Conservation (phyloP, 2,329 filamentous ascomycete species). For the Phaeosphaeriaceae sp. region DNA sequence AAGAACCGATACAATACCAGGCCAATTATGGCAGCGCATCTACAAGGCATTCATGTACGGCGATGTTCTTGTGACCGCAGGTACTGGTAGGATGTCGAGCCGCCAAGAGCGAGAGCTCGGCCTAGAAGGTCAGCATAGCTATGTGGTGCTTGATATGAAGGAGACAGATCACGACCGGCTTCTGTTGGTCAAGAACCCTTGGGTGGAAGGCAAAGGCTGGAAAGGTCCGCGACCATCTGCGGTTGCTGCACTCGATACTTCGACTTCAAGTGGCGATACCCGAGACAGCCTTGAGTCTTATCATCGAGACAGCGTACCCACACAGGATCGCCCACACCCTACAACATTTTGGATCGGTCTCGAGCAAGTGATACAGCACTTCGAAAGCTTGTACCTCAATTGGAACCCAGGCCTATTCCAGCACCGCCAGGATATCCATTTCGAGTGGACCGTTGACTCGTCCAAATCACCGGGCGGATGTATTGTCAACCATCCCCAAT, state of each 20-base stretch:
- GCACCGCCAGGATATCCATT: conserved; percentile 87
- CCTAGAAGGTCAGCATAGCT: conserved; percentile 89
- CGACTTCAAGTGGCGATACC: conserved; percentile 22
- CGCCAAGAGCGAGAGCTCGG: conserved; percentile 83
- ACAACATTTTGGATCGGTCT: conserved; percentile 96
- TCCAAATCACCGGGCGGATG: conserved; percentile 72
- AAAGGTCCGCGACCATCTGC: conserved; percentile 57
- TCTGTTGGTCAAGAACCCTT: conserved; percentile 93
- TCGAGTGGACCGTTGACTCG: conserved; percentile 74
- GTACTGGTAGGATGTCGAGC: conserved; percentile 81
- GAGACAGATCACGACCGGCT: conserved; percentile 69
- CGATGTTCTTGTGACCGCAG: conserved; percentile 87
- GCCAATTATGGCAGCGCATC: conserved; percentile 80
- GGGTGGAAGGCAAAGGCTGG: conserved; percentile 84
- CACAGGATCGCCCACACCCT: conserved; percentile 55
- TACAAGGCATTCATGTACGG: conserved; percentile 76
- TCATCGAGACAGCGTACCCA: conserved; percentile 36
- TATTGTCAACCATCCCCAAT: conserved; percentile 71
- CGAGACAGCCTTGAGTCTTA: conserved; percentile 28
- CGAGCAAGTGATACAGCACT: conserved; percentile 87
- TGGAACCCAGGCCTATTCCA: conserved; percentile 91
- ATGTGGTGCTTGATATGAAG: conserved; percentile 84
- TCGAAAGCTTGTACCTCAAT: conserved; percentile 95
- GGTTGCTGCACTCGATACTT: conserved; percentile 22
- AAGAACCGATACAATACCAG: conserved; percentile 79